Percentiles rank a stretch among this genome's conserved stretches.
Conservation (phyloP, 805 yeast genomes). For the Spencermartinsiella europaea region DNA sequence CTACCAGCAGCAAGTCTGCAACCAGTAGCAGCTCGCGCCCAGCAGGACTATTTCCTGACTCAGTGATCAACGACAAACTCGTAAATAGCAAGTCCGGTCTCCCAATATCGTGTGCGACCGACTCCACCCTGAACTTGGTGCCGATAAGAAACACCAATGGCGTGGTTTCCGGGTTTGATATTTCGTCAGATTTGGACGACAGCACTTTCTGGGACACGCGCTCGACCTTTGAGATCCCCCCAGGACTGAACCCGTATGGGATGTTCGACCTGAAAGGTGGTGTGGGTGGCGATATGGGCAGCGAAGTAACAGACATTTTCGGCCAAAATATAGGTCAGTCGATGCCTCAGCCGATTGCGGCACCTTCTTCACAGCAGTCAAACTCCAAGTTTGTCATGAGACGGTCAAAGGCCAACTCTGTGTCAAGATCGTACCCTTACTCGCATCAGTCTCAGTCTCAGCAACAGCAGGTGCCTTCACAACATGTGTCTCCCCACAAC, state of each 20-base stretch:
- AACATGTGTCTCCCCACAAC: too few species aligned
- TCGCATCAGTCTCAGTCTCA: too few species aligned
- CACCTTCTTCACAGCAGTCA: not conserved
- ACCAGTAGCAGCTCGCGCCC: not conserved
- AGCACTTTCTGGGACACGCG: not conserved
- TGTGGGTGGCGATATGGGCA: not conserved
- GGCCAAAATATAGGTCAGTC: not conserved
- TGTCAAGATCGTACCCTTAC: not conserved
- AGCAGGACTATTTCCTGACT: not conserved
- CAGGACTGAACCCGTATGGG: not conserved
- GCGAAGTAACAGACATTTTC: not conserved
- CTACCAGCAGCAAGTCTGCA: not conserved
- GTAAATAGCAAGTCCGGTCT: not conserved
- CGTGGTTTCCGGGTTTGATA: slow-evolving; percentile 21
- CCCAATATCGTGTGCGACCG: slow-evolving; percentile 24
- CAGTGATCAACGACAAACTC: not conserved
- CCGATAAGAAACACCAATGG: slow-evolving; percentile 17
- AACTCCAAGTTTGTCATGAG: slow-evolving; percentile 6
- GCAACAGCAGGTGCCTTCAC: too few species aligned
- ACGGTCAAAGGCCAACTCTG: slow-evolving; percentile 1
- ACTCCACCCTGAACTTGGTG: slow-evolving; percentile 15
- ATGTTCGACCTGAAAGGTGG: not conserved
- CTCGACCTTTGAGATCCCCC: not conserved
- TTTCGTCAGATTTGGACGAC: slow-evolving; percentile 6
- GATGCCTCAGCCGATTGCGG: not conserved